Evolutionary conservation across 768 basidiomycete genomes (phyloP).

Genomic region (Trametes cubensis): DNA sequence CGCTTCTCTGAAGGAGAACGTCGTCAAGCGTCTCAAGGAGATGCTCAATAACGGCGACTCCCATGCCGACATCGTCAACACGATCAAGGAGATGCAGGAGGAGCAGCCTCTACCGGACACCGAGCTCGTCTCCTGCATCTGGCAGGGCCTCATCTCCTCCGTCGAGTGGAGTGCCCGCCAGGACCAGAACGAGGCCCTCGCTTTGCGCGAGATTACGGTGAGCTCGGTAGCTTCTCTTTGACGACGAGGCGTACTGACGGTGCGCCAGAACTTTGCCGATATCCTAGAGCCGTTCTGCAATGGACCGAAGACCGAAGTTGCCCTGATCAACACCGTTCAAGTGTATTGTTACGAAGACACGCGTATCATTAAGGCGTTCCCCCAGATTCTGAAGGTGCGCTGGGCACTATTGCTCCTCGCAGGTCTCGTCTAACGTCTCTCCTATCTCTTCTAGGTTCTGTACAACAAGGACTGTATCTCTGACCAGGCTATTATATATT

Average conservation of each 20-base stretch:
- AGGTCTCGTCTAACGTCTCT: not conserved
- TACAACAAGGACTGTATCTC: slow-evolving; percentile 96
- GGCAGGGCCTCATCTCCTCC: slow-evolving; percentile 86
- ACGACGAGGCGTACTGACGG: not conserved
- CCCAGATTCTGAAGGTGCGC: slow-evolving; percentile 85
- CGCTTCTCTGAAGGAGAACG: slow-evolving; percentile 76
- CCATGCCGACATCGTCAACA: slow-evolving; percentile 69
- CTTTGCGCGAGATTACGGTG: slow-evolving; percentile 87
- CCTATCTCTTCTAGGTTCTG: slow-evolving; percentile 59
- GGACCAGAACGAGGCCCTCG: slow-evolving; percentile 89
- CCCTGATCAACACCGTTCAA: slow-evolving; percentile 94
- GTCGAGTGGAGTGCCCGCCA: slow-evolving; percentile 89
- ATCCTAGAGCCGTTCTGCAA: slow-evolving; percentile 91
- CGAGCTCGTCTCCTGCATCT: slow-evolving; percentile 87
- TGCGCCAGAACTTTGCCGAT: slow-evolving; percentile 71
- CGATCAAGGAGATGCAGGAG: slow-evolving; percentile 71
- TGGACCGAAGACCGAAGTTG: slow-evolving; percentile 87
- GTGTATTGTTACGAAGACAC: slow-evolving; percentile 97
- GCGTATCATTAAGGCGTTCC: slow-evolving; percentile 91
- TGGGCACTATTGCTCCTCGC: not conserved
- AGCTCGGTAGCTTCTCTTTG: slow-evolving; percentile 29
- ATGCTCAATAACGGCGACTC: slow-evolving; percentile 71
- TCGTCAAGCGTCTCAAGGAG: slow-evolving; percentile 69
- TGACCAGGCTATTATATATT: slow-evolving; percentile 96
- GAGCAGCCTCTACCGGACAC: slow-evolving; percentile 82